Conservation (phyloP, 352 stramenopile genomes). For the Elongisporangium undulatum region DNA sequence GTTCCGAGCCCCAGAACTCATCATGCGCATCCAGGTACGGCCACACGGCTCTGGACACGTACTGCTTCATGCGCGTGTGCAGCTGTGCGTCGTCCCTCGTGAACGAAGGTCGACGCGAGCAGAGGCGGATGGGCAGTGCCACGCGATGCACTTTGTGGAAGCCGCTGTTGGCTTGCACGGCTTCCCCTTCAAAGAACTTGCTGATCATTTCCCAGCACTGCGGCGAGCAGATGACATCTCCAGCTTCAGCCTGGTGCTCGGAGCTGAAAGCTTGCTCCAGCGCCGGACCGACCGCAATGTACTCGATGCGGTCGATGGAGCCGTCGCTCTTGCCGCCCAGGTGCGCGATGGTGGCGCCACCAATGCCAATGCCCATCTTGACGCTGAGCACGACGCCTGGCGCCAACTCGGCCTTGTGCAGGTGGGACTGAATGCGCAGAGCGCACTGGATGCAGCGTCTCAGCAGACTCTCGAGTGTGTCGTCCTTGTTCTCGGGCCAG, state of each 20-base stretch:
- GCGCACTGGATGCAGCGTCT: constrained; percentile 87
- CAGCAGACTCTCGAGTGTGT: constrained; percentile 79
- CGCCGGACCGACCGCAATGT: constrained; percentile 88
- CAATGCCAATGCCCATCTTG: constrained; percentile 93
- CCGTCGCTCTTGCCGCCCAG: constrained; percentile 87
- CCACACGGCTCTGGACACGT: constrained; percentile 90
- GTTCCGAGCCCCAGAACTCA: constrained; percentile 91
- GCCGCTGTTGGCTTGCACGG: constrained; percentile 20
- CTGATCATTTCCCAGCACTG: constrained; percentile 74
- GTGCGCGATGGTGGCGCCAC: constrained; percentile 83
- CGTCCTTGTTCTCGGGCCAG: constrained; percentile 89
- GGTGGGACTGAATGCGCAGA: constrained; percentile 85
- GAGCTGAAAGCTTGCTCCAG: constrained; percentile 88
- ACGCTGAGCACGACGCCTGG: constrained; percentile 88
- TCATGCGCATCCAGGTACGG: constrained; percentile 89
- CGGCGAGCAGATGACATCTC: constrained; percentile 88
- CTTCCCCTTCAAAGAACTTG: constrained; percentile 55
- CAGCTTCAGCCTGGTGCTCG: constrained; percentile 84
- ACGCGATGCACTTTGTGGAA: constrained; percentile 65
- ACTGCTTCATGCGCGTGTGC: constrained; percentile 86
- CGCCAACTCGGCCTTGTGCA: constrained; percentile 84
- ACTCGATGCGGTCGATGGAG: constrained; percentile 83
- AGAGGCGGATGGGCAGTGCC: constrained; percentile 56
- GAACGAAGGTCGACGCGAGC: constrained; percentile 64
- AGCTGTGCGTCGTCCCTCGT: constrained; percentile 77